phyloP scores from a whole-genome alignment of 2,329 filamentous ascomycete genomes.

The Camillea tinctor region DNA sequence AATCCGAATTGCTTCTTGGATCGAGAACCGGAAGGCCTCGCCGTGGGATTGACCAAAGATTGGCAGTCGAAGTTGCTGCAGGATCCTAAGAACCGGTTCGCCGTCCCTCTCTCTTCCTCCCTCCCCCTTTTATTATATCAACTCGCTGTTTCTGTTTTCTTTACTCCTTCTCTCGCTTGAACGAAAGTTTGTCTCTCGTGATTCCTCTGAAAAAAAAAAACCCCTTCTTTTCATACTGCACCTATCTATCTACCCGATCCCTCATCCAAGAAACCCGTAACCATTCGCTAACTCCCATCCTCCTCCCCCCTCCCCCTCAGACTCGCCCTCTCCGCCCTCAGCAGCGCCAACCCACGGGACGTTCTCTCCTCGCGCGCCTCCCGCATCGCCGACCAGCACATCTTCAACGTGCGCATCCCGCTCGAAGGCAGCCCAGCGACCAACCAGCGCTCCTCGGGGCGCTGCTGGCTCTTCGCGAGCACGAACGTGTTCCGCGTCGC shows the following conservation, averaged over 20 bases:
- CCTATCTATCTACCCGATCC: not conserved
- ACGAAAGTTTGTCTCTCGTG: no score
- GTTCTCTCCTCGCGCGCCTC: conserved; percentile 65
- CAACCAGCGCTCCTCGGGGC: conserved; percentile 76
- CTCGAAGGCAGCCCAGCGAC: conserved; percentile 81
- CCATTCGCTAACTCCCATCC: no score
- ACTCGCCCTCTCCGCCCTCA: conserved; percentile 73
- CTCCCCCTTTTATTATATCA: no score
- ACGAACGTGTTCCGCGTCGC: conserved; percentile 92
- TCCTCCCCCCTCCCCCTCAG: no score
- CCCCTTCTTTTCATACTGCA: no score
- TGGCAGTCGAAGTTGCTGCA: conserved; percentile 64
- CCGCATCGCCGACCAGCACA: conserved; percentile 68
- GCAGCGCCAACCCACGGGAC: conserved; percentile 62
- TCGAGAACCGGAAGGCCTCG: conserved; percentile 46
- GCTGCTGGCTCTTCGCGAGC: conserved; percentile 89
- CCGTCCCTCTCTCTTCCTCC: not conserved
- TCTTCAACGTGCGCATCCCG: conserved; percentile 81
- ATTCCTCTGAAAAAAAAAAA: no score
- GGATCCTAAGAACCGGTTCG: conserved; percentile 64
- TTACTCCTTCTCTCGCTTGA: no score
- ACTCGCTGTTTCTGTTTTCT: no score
- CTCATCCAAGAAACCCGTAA: no score
- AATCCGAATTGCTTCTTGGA: conserved; percentile 15
- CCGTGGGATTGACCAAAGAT: conserved; percentile 47